A percentile compares a stretch with the other conserved stretches of the same genome.
Evolutionary conservation across 768 basidiomycete species (phyloP).

Genomic region (Pleurotus pulmonarius): DNA sequence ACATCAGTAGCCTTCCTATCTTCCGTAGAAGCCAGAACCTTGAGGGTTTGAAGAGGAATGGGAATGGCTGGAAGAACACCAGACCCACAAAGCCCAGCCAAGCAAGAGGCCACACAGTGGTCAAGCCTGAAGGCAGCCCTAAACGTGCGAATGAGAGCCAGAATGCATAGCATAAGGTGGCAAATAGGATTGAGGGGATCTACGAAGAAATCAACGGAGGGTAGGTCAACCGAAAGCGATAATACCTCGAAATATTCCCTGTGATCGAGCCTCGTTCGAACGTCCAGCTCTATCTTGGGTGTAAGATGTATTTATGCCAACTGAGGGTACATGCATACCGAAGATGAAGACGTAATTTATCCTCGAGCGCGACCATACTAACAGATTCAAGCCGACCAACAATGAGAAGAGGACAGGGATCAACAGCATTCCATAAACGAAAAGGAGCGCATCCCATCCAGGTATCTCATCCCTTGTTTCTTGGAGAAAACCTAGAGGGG

Average conservation of each 20-base stretch:
- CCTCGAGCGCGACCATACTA: constrained; percentile 68
- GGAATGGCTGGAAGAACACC: constrained; percentile 74
- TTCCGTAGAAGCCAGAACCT: constrained; percentile 81
- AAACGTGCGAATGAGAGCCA: constrained; percentile 78
- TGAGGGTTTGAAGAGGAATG: constrained; percentile 55
- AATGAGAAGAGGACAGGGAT: constrained; percentile 74
- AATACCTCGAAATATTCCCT: constrained; percentile 64
- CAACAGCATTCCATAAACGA: constrained; percentile 71
- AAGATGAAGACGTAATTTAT: constrained; percentile 97
- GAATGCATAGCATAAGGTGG: constrained; percentile 73
- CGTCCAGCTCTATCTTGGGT: constrained; percentile 54
- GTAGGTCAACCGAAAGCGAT: constrained; percentile 13
- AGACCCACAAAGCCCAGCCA: constrained; percentile 68
- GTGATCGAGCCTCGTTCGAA: constrained; percentile 69
- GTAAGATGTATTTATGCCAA: constrained; percentile 6
- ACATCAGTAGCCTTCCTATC: constrained; percentile 56
- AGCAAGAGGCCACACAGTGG: constrained; percentile 74
- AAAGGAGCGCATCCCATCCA: constrained; percentile 71
- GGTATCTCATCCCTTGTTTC: constrained; percentile 52
- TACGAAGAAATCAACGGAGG: constrained; percentile 20
- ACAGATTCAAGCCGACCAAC: constrained; percentile 79
- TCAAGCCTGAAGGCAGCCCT: constrained; percentile 48
- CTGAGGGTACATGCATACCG: constrained; percentile 40
- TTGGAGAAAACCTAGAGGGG: constrained; percentile 46
- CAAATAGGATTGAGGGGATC: constrained; percentile 80